A percentile compares a stretch with the other conserved stretches of the same genome.
Evolutionary conservation across 768 basidiomycete species (phyloP).

Genomic region (Lactarius tabidus): DNA sequence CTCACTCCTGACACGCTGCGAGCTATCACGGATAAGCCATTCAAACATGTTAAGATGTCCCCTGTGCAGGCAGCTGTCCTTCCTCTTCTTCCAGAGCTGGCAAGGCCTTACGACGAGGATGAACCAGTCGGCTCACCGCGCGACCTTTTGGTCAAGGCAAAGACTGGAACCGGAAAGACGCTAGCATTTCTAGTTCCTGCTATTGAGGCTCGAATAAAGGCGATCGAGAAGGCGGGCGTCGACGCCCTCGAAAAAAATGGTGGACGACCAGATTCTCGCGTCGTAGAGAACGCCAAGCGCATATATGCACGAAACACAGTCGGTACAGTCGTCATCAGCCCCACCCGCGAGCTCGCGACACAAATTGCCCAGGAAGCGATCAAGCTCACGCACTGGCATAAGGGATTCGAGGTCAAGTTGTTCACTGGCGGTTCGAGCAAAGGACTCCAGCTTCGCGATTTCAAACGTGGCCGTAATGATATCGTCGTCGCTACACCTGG

Average conservation of each 20-base stretch:
- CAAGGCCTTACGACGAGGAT: slow-evolving; percentile 45
- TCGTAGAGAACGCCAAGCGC: slow-evolving; percentile 34
- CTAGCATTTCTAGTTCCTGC: slow-evolving; percentile 85
- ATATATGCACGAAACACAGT: slow-evolving; percentile 45
- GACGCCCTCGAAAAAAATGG: slow-evolving; percentile 44
- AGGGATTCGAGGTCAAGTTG: slow-evolving; percentile 63
- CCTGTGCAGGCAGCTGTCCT: slow-evolving; percentile 80
- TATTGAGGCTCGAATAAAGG: slow-evolving; percentile 66
- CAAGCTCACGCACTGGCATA: slow-evolving; percentile 57
- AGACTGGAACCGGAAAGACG: slow-evolving; percentile 88
- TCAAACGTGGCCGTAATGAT: slow-evolving; percentile 60
- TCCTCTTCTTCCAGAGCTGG: slow-evolving; percentile 66
- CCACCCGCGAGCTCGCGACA: slow-evolving; percentile 85
- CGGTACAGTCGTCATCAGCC: slow-evolving; percentile 79
- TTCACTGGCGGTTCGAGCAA: slow-evolving; percentile 77
- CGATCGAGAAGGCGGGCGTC: slow-evolving; percentile 45
- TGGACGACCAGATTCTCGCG: slow-evolving; percentile 31
- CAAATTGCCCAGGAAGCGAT: slow-evolving; percentile 85
- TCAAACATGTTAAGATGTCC: slow-evolving; percentile 69
- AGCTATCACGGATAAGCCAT: slow-evolving; percentile 60
- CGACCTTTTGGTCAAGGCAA: slow-evolving; percentile 83
- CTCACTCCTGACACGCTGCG: slow-evolving; percentile 41
- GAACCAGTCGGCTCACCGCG: slow-evolving; percentile 34
- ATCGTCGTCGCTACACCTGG: slow-evolving; percentile 92
- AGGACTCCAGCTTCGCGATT: slow-evolving; percentile 61